Evolutionary conservation across 2,329 filamentous ascomycete genomes (phyloP).

Genomic region (Drechslerella coelobrocha): DNA sequence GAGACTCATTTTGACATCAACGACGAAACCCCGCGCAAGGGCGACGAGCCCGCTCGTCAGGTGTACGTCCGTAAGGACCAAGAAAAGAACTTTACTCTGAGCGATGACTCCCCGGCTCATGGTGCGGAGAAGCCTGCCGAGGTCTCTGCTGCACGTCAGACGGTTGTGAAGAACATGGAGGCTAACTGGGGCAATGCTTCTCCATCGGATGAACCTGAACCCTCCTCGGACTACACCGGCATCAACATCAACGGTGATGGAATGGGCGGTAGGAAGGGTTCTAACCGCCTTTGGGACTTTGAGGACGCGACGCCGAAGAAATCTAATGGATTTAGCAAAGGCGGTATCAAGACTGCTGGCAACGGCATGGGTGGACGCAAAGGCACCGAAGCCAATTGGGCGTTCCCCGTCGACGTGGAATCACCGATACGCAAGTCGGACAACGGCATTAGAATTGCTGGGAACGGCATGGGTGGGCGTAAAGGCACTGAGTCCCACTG

Average conservation of each 20-base stretch:
- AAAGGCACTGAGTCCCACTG: conserved; percentile 65
- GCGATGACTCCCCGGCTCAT: conserved; percentile 68
- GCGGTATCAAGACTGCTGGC: conserved; percentile 64
- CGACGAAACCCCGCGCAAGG: conserved; percentile 69
- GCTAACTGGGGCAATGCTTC: conserved; percentile 62
- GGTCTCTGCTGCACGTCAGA: conserved; percentile 68
- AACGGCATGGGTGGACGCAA: conserved; percentile 72
- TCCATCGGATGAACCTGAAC: conserved; percentile 46
- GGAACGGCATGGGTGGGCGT: conserved; percentile 72
- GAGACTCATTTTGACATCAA: conserved; percentile 83
- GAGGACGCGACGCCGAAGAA: conserved; percentile 66
- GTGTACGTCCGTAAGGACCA: conserved; percentile 66
- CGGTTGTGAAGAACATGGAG: conserved; percentile 76
- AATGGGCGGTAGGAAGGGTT: conserved; percentile 52
- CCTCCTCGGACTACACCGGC: conserved; percentile 50
- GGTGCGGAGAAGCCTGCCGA: conserved; percentile 59
- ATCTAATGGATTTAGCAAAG: conserved; percentile 62
- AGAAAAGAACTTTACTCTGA: conserved; percentile 76
- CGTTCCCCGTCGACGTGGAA: conserved; percentile 60
- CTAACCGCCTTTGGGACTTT: conserved; percentile 62
- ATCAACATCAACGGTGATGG: conserved; percentile 54
- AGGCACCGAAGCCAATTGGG: conserved; percentile 65
- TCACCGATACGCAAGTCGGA: no score
- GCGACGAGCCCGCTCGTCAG: conserved; percentile 43
- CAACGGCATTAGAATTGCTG: conserved; percentile 63